phyloP scores from a whole-genome alignment of 495 filamentous ascomycete genomes.

The Monascus purpureus region DNA sequence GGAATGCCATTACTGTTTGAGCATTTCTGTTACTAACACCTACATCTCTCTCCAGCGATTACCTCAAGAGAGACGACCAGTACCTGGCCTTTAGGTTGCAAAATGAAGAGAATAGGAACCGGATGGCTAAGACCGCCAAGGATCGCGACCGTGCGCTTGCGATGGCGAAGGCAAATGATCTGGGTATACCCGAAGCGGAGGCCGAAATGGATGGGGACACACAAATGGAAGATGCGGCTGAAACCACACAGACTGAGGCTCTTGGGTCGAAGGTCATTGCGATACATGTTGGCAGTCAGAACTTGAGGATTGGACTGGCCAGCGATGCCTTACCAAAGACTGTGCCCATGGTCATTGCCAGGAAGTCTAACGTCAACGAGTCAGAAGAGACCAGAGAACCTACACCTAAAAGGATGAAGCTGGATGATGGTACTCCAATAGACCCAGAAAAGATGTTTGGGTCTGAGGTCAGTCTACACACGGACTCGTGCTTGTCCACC shows the following conservation, averaged over 20 bases:
- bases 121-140: slow-evolving; percentile 68
- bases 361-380: slow-evolving; percentile 59
- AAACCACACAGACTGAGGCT: slow-evolving; percentile 42
- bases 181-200: slow-evolving; percentile 33
- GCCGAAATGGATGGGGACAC: slow-evolving; percentile 45
- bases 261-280: slow-evolving; percentile 85
- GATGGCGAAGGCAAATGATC: slow-evolving; percentile 38
- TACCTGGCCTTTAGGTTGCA: slow-evolving; percentile 77
- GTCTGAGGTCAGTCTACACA: slow-evolving; percentile 57
- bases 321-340: slow-evolving; percentile 91
- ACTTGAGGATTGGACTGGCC: slow-evolving; percentile 78
- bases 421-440: slow-evolving; percentile 42
- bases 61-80: slow-evolving; percentile 96
- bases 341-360: slow-evolving; percentile 83
- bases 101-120: slow-evolving; percentile 64
- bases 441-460: slow-evolving; percentile 72
- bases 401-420: slow-evolving; percentile 74
- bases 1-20: too few species aligned
- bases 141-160: slow-evolving; percentile 77
- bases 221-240: slow-evolving; percentile 44
- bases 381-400: slow-evolving; percentile 73
- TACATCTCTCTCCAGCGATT: slow-evolving; percentile 49
- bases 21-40: too few species aligned
- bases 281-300: slow-evolving; percentile 96
- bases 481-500: too few species aligned